Percentiles rank a stretch among this genome's conserved stretches.
Conservation (phyloP, 805 yeast species). For the Henningerozyma blattae region DNA sequence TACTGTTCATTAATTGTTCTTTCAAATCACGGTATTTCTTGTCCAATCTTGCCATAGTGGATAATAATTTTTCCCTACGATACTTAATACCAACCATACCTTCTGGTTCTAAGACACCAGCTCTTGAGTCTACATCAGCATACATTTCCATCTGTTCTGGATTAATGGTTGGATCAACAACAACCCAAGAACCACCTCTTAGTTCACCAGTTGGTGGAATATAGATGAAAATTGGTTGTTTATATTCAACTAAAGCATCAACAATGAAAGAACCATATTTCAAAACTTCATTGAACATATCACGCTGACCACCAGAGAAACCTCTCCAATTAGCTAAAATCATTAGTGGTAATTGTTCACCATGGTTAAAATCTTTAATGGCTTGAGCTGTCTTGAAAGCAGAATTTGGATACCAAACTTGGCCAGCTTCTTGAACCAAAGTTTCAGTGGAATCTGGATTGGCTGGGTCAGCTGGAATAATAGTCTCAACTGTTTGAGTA, state of each 20-base stretch:
- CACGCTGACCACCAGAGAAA: conserved; percentile 99
- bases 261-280: conserved; percentile 96
- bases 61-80: conserved; percentile 81
- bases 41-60: conserved; percentile 89
- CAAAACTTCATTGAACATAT: conserved; percentile 96
- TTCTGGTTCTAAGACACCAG: conserved; percentile 97
- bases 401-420: conserved; percentile 99
- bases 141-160: conserved; percentile 98
- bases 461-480: conserved; percentile 96
- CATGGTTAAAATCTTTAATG: conserved; percentile 90
- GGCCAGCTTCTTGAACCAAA: conserved; percentile 91
- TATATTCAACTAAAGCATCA: conserved; percentile 90
- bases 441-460: conserved; percentile 89
- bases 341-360: conserved; percentile 96
- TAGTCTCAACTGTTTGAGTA: conserved; percentile 78
- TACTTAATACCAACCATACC: conserved; percentile 99
- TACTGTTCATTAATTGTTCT: conserved; percentile 40
- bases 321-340: conserved; percentile 99
- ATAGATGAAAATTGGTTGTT: conserved; percentile 93
- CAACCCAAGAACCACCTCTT: conserved; percentile 99
- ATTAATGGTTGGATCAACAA: conserved; percentile 96
- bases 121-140: conserved; percentile 91
- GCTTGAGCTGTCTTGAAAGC: conserved; percentile 99
- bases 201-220: conserved; percentile 98
- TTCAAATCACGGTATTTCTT: conserved; percentile 57